Base-by-base conservation (phyloP, 352 stramenopile species). In the Phytophthora lateralis region DNA sequence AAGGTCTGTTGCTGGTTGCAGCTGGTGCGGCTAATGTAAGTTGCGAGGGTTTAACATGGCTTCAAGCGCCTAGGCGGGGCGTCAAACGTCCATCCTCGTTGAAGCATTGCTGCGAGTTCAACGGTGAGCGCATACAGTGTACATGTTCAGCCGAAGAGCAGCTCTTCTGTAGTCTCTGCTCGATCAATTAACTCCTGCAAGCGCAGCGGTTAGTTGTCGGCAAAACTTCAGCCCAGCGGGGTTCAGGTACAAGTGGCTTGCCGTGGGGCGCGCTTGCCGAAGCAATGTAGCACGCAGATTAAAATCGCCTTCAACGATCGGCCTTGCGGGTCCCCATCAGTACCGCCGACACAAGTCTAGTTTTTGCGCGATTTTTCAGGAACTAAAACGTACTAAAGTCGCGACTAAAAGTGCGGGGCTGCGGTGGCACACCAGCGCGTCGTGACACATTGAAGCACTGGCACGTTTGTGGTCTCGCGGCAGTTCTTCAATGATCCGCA, bases 71-170 rank as follows among this genome's bases (percentile, higher is more conserved):
- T 61, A 50, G 49, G 54, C 61, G 47, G 60, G 53, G 41, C 60
- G 54, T 60, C 32, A 64, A 55, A 52, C 20, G 55, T 70, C 62
- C 62, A 70, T 70, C 62, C 27, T 66, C 62, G 48, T 70, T 66
- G 62, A 66, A 66, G 55, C 39, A 29, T 59, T 60, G 17, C 9
- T 15, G 29, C 29, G 24, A 41, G 17, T 66, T 63, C 54, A 63
- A 63, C 37, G 46, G 30, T 29, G 39, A 45, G 39, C n/a, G 18
- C 39, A 26, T 24, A 12, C 17, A 24, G 6, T 39, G 32, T 37
- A 43, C 47, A 43, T 17, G 32, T 32, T 55, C 32, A 21, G 47
- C 27, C 12, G 46, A 42, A 43, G 46, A 6, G 46, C 29, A 42
- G 8, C n/a, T 18, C 7, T 24, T 3, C 21, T 24, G 21, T 24